phyloP scores from a whole-genome alignment of 2,329 filamentous ascomycete genomes.

The Pestalotiopsis sp. region DNA sequence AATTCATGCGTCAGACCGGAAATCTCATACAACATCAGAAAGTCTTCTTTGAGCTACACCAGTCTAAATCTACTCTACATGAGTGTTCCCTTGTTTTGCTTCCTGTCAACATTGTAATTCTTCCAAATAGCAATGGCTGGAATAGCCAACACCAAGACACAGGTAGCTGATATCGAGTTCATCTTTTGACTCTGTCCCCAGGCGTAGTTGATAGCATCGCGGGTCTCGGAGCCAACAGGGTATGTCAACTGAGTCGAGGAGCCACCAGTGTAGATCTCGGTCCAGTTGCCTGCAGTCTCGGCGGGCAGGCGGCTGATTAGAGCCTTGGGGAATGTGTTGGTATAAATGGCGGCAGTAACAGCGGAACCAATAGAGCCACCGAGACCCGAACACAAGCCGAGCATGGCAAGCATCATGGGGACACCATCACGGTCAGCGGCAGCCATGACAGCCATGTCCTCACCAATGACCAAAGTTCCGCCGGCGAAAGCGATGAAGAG shows the following conservation, averaged over 20 bases:
- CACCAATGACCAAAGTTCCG: conserved; percentile 58
- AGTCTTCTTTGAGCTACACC: background rate
- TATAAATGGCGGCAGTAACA: conserved; percentile 65
- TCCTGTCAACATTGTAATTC: conserved; percentile 16
- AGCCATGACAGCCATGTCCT: conserved; percentile 63
- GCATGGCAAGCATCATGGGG: conserved; percentile 59
- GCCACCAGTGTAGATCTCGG: conserved; percentile 48
- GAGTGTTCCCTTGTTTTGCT: conserved; percentile 17
- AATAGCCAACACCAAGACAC: conserved; percentile 24
- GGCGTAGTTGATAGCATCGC: conserved; percentile 57
- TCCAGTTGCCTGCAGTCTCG: conserved; percentile 38
- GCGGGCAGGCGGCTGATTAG: conserved; percentile 52
- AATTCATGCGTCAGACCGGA: too few relatives aligned
- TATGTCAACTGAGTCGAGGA: conserved; percentile 51
- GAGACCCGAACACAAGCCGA: conserved; percentile 59
- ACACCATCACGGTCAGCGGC: conserved; percentile 60
- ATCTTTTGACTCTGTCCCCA: conserved; percentile 55
- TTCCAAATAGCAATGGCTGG: conserved; percentile 16
- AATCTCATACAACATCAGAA: too few relatives aligned
- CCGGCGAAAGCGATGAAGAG: conserved; percentile 59
- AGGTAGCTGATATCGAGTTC: conserved; percentile 51
- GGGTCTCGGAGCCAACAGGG: conserved; percentile 46
- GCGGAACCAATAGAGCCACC: conserved; percentile 63
- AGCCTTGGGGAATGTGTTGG: conserved; percentile 53
- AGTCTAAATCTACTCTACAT: background rate